Percentiles rank a stretch among this genome's conserved stretches.
These are phyloP conservation scores for Tetragonia tetragonoides DNA, from an alignment of 148 eudicot species.

Conservation along the genomic window DNA sequence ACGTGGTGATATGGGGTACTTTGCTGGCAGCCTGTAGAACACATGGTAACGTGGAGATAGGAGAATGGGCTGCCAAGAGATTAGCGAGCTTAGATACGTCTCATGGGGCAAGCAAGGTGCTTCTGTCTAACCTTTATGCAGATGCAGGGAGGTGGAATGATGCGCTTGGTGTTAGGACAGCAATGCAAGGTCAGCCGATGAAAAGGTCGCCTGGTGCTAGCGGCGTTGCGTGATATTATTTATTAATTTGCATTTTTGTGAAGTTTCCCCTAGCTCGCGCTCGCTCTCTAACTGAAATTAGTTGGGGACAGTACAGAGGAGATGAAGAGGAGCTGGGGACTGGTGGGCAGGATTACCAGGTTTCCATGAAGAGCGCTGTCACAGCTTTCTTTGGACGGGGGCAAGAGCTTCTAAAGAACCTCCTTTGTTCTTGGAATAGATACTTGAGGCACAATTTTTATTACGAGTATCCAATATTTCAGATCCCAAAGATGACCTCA, in stretches of 20 bases:
- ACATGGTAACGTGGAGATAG: slow-evolving; percentile 59
- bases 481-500: too few relatives aligned
- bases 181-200: slow-evolving; percentile 44
- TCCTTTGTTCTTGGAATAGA: too few relatives aligned
- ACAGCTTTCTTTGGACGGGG: too few relatives aligned
- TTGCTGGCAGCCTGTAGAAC: slow-evolving; percentile 73
- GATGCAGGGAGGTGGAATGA: slow-evolving; percentile 81
- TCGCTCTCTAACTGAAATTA: too few relatives aligned
- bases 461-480: too few relatives aligned
- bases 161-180: slow-evolving; percentile 49
- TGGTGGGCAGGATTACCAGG: too few relatives aligned
- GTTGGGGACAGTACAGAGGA: too few relatives aligned
- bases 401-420: too few relatives aligned
- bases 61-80: slow-evolving; percentile 61
- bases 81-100: slow-evolving; percentile 56
- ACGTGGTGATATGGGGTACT: slow-evolving; percentile 83
- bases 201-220: slow-evolving; percentile 68
- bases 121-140: slow-evolving; percentile 73
- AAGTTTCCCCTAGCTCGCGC: too few relatives aligned
- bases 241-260: background rate
- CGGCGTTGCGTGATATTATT: slow-evolving; percentile 43
- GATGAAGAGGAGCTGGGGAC: background rate
- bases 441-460: too few relatives aligned
- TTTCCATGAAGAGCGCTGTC: too few relatives aligned
- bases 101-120: slow-evolving; percentile 74